phyloP scores from a whole-genome alignment of 768 basidiomycete genomes.

The Paxillus ammoniavirescens region DNA sequence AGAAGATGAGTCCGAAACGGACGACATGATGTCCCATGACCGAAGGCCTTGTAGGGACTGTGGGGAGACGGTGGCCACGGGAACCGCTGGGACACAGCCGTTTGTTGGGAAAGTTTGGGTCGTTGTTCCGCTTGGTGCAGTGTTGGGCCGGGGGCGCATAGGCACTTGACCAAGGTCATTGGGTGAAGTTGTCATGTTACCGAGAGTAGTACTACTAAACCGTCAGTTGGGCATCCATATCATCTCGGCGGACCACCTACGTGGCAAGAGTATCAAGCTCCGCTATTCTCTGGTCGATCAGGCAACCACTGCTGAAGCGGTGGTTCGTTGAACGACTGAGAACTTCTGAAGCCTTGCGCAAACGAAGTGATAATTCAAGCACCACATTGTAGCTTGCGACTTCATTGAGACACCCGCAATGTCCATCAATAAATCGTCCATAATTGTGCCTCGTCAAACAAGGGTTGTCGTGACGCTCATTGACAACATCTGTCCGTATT shows the following conservation, averaged over 20 bases:
- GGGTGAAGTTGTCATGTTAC: constrained; percentile 30
- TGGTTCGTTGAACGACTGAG: constrained; percentile 48
- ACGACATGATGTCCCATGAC: constrained; percentile 18
- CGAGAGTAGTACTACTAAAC: constrained; percentile 39
- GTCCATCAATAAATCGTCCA: constrained; percentile 26
- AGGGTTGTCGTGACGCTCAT: constrained; percentile 7
- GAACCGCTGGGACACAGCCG: constrained; percentile 14
- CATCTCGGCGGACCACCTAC: constrained; percentile 34
- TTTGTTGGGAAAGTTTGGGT: constrained; percentile 11
- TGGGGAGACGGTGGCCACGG: constrained; percentile 19
- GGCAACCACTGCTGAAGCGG: constrained; percentile 29
- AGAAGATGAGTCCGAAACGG: constrained; percentile 28
- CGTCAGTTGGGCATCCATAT: constrained; percentile 9
- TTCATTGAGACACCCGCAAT: constrained; percentile 62
- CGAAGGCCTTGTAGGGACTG: constrained; percentile 15
- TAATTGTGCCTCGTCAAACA: constrained; percentile 14
- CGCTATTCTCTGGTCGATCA: constrained; percentile 43
- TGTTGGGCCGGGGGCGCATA: constrained; percentile 15
- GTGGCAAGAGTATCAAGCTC: constrained; percentile 53
- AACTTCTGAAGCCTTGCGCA: constrained; percentile 58
- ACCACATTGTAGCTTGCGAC: constrained; percentile 52
- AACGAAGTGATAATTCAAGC: constrained; percentile 62
- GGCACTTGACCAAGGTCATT: constrained; percentile 19
- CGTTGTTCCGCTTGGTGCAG: neutral
- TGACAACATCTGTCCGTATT: neutral